phyloP scores from a whole-genome alignment of 176 grass and related monocot species.

The Phragmites australis region DNA sequence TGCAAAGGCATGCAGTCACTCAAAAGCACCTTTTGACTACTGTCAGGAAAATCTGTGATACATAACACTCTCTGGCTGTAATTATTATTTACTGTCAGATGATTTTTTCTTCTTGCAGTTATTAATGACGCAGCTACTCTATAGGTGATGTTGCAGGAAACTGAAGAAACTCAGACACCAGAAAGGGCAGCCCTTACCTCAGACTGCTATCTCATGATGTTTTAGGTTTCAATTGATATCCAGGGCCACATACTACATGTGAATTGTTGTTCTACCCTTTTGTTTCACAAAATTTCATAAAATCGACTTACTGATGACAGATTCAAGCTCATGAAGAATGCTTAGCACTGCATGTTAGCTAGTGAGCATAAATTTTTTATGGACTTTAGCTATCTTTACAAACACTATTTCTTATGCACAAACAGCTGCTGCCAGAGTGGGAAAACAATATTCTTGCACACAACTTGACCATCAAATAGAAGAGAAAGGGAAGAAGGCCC shows the following conservation, averaged over 20 bases:
- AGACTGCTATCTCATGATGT: neutral
- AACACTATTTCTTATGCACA: neutral
- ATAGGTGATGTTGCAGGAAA: slow-evolving; percentile 17
- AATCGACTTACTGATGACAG: neutral
- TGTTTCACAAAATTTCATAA: neutral
- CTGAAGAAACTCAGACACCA: neutral
- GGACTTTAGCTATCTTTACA: too few relatives aligned
- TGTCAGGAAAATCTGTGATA: slow-evolving; percentile 15
- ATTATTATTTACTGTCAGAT: slow-evolving; percentile 21
- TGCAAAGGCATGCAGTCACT: slow-evolving; percentile 7
- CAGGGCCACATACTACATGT: neutral
- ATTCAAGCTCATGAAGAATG: neutral
- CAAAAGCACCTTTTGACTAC: neutral
- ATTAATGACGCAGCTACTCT: slow-evolving; percentile 34
- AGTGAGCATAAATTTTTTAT: too few relatives aligned
- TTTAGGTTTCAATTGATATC: neutral
- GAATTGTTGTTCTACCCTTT: neutral
- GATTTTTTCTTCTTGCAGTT: slow-evolving; percentile 12
- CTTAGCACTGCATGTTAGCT: neutral
- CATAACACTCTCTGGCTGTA: neutral
- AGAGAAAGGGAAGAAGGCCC: slow-evolving; percentile 11
- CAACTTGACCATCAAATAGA: slow-evolving; percentile 26
- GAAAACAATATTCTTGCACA: neutral
- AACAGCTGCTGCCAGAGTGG: neutral
- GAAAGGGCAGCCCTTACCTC: neutral